These are phyloP conservation scores for Vitellaria paradoxa DNA, from an alignment of 179 eudicot species.

Conservation along the genomic window DNA sequence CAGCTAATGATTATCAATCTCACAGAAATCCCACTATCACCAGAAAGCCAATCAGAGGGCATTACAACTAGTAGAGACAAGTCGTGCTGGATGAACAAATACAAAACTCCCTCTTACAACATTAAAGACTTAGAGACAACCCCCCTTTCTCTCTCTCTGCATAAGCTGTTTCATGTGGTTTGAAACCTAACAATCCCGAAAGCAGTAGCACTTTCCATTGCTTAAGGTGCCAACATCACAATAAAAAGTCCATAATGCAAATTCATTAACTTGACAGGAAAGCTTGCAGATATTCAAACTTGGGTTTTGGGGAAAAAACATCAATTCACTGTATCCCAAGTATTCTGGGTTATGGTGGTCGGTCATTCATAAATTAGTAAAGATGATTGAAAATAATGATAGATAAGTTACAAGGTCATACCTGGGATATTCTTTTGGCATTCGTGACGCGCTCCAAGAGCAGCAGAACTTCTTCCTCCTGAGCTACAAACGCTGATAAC, in stretches of 20 bases:
- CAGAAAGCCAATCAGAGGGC: not conserved
- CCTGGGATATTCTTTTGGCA: slow-evolving; percentile 78
- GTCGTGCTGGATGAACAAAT: no score
- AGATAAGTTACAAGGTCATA: slow-evolving; percentile 19
- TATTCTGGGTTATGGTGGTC: not conserved
- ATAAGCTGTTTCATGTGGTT: no score
- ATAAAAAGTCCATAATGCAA: not conserved
- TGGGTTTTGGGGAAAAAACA: not conserved
- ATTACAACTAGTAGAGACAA: not conserved
- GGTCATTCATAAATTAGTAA: not conserved
- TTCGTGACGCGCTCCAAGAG: slow-evolving; percentile 67
- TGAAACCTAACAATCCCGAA: no score
- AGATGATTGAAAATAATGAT: not conserved
- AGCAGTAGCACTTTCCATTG: no score
- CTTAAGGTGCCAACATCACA: no score
- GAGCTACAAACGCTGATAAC: slow-evolving; percentile 55
- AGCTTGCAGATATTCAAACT: no score
- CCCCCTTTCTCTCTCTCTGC: not conserved
- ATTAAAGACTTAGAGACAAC: no score
- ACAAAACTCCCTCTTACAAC: no score
- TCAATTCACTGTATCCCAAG: not conserved
- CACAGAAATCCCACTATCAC: not conserved
- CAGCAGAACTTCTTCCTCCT: slow-evolving; percentile 70
- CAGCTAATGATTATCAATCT: not conserved
- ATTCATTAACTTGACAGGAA: not conserved